A percentile compares a stretch with the other conserved stretches of the same genome.
These are phyloP conservation scores for Amanita jacksonii DNA, from an alignment of 768 basidiomycete genomes.

Conservation along the genomic window DNA sequence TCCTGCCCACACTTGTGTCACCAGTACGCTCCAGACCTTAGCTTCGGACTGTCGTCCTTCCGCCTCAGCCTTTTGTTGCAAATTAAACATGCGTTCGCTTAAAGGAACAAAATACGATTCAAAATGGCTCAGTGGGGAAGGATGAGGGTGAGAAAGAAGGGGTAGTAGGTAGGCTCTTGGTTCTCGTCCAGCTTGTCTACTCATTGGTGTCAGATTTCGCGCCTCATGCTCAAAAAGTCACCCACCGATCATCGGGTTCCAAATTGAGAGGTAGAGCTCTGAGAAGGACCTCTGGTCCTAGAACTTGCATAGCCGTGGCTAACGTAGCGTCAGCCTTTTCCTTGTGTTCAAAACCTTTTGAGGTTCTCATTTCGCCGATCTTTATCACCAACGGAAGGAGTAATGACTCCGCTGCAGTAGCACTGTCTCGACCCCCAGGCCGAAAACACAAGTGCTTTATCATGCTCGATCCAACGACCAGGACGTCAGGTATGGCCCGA, in stretches of 20 bases:
- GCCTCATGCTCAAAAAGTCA: constrained; percentile 6
- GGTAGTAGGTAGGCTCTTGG: constrained; percentile 91
- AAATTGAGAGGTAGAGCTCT: constrained; percentile 75
- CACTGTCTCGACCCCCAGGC: constrained; percentile 21
- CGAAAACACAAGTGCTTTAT: constrained; percentile 52
- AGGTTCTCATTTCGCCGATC: constrained; percentile 63
- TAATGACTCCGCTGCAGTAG: constrained; percentile 59
- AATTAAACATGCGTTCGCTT: constrained; percentile 86
- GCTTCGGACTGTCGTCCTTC: constrained; percentile 73
- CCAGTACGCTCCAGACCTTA: constrained; percentile 92
- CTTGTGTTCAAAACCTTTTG: constrained; percentile 85
- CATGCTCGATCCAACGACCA: constrained; percentile 65
- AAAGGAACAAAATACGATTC: constrained; percentile 86
- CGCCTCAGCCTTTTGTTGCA: constrained; percentile 71
- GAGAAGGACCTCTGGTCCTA: constrained; percentile 80
- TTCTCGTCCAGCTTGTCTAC: constrained; percentile 61
- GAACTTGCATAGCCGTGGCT: constrained; percentile 69
- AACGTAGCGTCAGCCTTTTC: constrained; percentile 77
- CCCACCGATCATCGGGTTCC: constrained; percentile 70
- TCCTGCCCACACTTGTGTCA: constrained; percentile 90
- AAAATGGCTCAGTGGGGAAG: constrained; percentile 79
- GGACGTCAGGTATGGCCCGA: constrained; percentile 66
- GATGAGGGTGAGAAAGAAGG: constrained; percentile 70
- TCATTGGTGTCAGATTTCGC: neutral
- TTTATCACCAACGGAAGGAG: constrained; percentile 60